Evolutionary conservation across 2,329 filamentous ascomycete genomes (phyloP).

Genomic region (Colletotrichum liaoningense): DNA sequence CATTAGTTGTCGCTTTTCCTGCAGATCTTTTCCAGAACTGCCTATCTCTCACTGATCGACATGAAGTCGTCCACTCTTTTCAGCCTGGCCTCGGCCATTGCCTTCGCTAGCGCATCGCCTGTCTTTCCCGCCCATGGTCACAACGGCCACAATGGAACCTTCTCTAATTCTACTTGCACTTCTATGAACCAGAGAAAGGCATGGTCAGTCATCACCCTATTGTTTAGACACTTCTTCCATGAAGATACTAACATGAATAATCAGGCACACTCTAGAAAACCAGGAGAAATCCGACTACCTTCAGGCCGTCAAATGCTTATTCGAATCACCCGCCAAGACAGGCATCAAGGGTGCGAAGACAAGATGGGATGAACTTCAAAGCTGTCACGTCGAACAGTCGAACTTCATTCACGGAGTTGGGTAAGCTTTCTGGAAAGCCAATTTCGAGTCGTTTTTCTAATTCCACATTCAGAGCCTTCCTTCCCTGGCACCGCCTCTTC

Average conservation of each 20-base stretch:
- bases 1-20: neutral
- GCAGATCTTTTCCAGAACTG: neutral
- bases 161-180: slow-evolving; percentile 21
- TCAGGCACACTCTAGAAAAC: slow-evolving; percentile 21
- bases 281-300: slow-evolving; percentile 24
- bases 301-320: slow-evolving; percentile 24
- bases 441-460: no score
- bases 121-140: neutral
- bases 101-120: slow-evolving; percentile 8
- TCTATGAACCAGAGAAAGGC: slow-evolving; percentile 19
- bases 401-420: slow-evolving; percentile 32
- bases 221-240: no score
- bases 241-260: no score
- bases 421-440: neutral
- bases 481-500: slow-evolving; percentile 49
- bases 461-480: slow-evolving; percentile 38
- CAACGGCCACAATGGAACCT: neutral
- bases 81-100: neutral
- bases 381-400: slow-evolving; percentile 22
- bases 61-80: slow-evolving; percentile 26
- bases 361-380: slow-evolving; percentile 26
- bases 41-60: slow-evolving; percentile 7
- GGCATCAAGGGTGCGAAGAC: slow-evolving; percentile 14
- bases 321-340: slow-evolving; percentile 22
- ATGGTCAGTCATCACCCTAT: neutral